Conservation (phyloP, 495 filamentous ascomycete species). For the Trypethelium eluteriae region DNA sequence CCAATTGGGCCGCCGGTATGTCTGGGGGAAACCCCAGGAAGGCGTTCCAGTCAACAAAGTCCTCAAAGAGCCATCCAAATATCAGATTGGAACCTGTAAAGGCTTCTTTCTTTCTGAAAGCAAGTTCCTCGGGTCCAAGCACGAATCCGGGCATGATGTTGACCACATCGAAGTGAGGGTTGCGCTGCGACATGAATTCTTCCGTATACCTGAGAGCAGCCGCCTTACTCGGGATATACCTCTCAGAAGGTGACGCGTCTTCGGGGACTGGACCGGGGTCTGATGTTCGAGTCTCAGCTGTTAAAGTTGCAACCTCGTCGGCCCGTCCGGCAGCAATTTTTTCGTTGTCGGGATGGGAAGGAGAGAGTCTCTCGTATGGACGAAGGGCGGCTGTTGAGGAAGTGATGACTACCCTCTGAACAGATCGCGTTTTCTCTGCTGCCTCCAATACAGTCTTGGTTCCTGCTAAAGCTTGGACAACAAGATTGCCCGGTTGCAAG, state of each 20-base stretch:
- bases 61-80: background rate
- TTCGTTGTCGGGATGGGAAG: background rate
- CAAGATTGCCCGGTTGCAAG: conserved; percentile 20
- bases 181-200: background rate
- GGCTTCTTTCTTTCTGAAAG: background rate
- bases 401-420: background rate
- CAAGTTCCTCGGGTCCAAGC: background rate
- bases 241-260: background rate
- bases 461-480: conserved; percentile 28
- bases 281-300: background rate
- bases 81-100: background rate
- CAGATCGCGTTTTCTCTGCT: conserved; percentile 32
- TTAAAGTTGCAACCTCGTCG: background rate
- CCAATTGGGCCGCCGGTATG: background rate
- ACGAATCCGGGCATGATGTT: background rate
- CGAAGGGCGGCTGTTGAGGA: background rate
- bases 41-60: background rate
- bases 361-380: background rate
- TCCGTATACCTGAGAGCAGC: background rate
- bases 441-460: conserved; percentile 38
- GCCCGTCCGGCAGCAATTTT: background rate
- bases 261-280: background rate
- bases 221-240: background rate
- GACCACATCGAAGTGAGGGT: background rate
- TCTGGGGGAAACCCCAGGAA: background rate